Evolutionary conservation across 1,284 basidiomycete genomes (phyloP).

Genomic region (Ganoderma meredithae): DNA sequence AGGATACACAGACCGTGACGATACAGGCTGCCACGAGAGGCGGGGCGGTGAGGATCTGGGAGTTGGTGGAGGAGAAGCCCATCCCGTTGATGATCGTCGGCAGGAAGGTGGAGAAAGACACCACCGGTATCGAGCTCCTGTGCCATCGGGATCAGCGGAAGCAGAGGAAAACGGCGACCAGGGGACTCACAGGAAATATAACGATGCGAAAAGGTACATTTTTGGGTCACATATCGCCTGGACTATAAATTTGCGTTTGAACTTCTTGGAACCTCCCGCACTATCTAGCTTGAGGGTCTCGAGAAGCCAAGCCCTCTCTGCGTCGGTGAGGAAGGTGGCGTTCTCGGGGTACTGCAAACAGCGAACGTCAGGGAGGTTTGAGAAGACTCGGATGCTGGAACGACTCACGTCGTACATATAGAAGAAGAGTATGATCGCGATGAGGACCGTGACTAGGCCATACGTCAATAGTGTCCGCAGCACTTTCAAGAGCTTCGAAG

Average conservation of each 20-base stretch:
- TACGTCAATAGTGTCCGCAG: neutral
- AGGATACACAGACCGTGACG: conserved; percentile 20
- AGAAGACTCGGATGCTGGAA: neutral
- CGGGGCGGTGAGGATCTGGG: conserved; percentile 38
- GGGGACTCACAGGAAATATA: conserved; percentile 29
- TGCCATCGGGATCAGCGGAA: conserved; percentile 45
- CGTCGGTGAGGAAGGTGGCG: conserved; percentile 39
- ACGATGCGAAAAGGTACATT: conserved; percentile 50
- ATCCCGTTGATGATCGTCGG: conserved; percentile 43
- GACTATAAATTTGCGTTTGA: conserved; percentile 36
- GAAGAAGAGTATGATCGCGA: conserved; percentile 11
- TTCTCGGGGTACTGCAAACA: conserved; percentile 12
- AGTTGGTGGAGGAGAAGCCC: conserved; percentile 36
- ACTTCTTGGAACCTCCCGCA: conserved; percentile 27
- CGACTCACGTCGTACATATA: conserved; percentile 16
- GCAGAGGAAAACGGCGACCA: conserved; percentile 37
- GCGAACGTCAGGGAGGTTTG: neutral
- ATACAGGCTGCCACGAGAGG: conserved; percentile 27
- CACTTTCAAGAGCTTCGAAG: neutral
- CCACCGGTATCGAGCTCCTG: conserved; percentile 27
- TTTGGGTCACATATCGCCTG: conserved; percentile 38
- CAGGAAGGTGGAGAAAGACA: conserved; percentile 31
- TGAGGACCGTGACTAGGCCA: conserved; percentile 6
- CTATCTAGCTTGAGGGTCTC: conserved; percentile 39
- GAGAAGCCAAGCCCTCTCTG: conserved; percentile 42